Evolutionary conservation across 1,284 basidiomycete species (phyloP).

Genomic region (Pseudozyma tsukubaensis): DNA sequence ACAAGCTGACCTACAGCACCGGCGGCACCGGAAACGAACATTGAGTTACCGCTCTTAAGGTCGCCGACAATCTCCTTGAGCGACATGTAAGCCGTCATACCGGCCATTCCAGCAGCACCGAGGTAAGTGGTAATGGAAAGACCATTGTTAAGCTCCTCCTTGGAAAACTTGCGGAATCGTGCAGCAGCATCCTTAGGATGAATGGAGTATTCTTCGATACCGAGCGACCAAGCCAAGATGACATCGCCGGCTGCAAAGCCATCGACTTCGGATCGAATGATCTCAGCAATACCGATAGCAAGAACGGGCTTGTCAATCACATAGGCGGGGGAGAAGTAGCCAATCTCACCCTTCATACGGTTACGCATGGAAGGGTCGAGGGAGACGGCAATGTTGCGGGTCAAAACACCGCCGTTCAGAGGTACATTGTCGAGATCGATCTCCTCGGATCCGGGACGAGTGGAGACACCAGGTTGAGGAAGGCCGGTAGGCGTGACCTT

Average conservation of each 20-base stretch:
- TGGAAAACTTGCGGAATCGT: slow-evolving; percentile 37
- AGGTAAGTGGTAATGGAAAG: slow-evolving; percentile 61
- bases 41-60: slow-evolving; percentile 50
- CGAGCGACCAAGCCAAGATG: slow-evolving; percentile 30
- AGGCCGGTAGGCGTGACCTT: slow-evolving; percentile 38
- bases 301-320: slow-evolving; percentile 29
- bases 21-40: slow-evolving; percentile 61
- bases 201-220: slow-evolving; percentile 46
- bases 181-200: slow-evolving; percentile 11
- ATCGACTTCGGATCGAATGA: slow-evolving; percentile 33
- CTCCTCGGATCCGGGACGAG: slow-evolving; percentile 17
- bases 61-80: slow-evolving; percentile 59
- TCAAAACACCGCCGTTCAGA: slow-evolving; percentile 44
- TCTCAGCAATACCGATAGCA: slow-evolving; percentile 44
- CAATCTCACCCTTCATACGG: slow-evolving; percentile 47
- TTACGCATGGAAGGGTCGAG: slow-evolving; percentile 56
- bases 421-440: slow-evolving; percentile 43
- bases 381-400: slow-evolving; percentile 48
- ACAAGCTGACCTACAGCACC: slow-evolving; percentile 69
- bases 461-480: slow-evolving; percentile 44
- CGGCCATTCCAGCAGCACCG: slow-evolving; percentile 67
- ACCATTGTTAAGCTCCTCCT: slow-evolving; percentile 19
- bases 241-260: slow-evolving; percentile 30
- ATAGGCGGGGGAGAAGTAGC: slow-evolving; percentile 45
- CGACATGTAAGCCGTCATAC: slow-evolving; percentile 67